A percentile compares a stretch with the other conserved stretches of the same genome.
Conservation (phyloP, 805 yeast species). For the Candida sonorensis region DNA sequence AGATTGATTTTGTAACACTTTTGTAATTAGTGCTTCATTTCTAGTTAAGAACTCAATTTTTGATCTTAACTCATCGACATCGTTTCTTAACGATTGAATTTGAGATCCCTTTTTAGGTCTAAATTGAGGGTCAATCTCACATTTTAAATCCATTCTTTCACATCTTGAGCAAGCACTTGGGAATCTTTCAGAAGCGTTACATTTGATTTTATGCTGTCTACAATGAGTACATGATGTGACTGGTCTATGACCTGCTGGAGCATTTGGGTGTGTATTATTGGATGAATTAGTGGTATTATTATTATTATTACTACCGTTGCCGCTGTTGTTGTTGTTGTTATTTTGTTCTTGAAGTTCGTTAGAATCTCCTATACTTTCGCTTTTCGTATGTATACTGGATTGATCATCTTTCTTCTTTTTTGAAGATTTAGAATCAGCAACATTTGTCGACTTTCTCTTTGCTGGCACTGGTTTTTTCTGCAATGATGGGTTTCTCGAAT, state of each 20-base stretch:
- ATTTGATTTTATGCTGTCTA: slow-evolving; percentile 88
- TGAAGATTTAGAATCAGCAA: slow-evolving; percentile 1
- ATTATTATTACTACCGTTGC: background rate
- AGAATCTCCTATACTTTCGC: no score
- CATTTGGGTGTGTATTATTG: slow-evolving; percentile 5
- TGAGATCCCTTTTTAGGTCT: slow-evolving; percentile 90
- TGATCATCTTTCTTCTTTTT: slow-evolving; percentile 7
- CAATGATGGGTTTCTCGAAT: background rate
- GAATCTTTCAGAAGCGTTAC: slow-evolving; percentile 80
- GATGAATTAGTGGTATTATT: background rate
- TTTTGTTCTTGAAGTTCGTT: no score
- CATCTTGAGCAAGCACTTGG: slow-evolving; percentile 84
- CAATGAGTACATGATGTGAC: slow-evolving; percentile 93
- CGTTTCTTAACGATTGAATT: slow-evolving; percentile 75
- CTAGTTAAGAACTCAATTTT: slow-evolving; percentile 61
- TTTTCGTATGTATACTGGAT: no score
- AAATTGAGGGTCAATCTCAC: slow-evolving; percentile 88
- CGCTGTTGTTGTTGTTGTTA: background rate
- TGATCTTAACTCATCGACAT: slow-evolving; percentile 71
- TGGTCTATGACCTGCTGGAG: slow-evolving; percentile 62
- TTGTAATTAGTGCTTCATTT: slow-evolving; percentile 62
- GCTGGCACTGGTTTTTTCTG: slow-evolving; percentile 1
- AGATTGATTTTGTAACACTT: slow-evolving; percentile 44
- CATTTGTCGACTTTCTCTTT: slow-evolving; percentile 3
- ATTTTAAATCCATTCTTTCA: slow-evolving; percentile 66